Evolutionary conservation across 768 basidiomycete genomes (phyloP).

Genomic region (Auriscalpium orientale): DNA sequence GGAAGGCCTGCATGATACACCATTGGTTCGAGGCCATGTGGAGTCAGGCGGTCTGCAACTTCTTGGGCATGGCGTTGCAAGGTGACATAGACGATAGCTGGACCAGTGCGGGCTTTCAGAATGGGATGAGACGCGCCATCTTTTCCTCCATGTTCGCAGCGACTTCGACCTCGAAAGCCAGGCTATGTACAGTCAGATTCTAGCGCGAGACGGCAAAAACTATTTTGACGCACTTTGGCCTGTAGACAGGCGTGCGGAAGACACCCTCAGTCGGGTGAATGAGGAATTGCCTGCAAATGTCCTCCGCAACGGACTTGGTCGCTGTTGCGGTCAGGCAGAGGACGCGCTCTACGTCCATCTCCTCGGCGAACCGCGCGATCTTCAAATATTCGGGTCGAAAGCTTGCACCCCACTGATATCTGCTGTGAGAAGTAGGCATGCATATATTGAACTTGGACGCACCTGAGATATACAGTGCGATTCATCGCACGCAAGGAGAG

Average conservation of each 20-base stretch:
- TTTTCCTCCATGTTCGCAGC: constrained; percentile 27
- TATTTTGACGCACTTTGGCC: constrained; percentile 30
- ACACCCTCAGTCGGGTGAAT: constrained; percentile 32
- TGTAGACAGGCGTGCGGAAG: constrained; percentile 37
- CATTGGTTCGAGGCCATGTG: constrained; percentile 22
- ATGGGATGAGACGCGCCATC: constrained; percentile 28
- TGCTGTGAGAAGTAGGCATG: neutral
- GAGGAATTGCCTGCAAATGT: constrained; percentile 37
- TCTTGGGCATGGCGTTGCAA: constrained; percentile 35
- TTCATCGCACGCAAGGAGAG: constrained; percentile 43
- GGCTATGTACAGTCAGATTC: constrained; percentile 19
- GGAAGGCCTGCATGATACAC: constrained; percentile 39
- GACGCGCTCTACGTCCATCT: constrained; percentile 36
- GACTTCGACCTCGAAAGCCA: constrained; percentile 29
- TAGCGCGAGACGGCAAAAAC: neutral
- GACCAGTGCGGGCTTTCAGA: constrained; percentile 30
- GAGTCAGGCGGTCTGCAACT: constrained; percentile 23
- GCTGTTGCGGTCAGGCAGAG: constrained; percentile 41
- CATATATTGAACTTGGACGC: neutral
- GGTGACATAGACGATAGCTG: constrained; percentile 40
- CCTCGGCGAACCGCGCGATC: constrained; percentile 40
- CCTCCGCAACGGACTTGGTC: constrained; percentile 32
- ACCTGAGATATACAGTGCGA: constrained; percentile 42
- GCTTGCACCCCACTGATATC: constrained; percentile 33
- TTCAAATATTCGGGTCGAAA: constrained; percentile 34